phyloP scores from a whole-genome alignment of 2,329 filamentous ascomycete species.

The Rhynchosporium secalis region DNA sequence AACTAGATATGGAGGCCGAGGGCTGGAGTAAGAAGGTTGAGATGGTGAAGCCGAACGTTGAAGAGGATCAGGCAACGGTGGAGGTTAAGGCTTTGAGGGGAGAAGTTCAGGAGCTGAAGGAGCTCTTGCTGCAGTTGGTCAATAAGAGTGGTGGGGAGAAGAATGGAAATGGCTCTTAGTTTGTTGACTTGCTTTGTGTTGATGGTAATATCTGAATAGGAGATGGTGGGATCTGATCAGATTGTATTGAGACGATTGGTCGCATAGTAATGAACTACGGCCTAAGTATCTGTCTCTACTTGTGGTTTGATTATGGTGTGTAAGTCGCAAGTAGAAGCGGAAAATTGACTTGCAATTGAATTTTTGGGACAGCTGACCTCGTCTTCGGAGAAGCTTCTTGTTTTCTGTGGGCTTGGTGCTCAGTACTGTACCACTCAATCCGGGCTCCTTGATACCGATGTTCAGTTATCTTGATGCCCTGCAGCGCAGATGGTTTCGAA shows the following conservation, averaged over 20 bases:
- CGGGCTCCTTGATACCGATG: no score
- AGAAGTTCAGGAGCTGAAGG: slow-evolving; percentile 60
- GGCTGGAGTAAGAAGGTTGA: slow-evolving; percentile 83
- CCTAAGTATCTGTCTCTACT: not conserved
- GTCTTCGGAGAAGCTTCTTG: not conserved
- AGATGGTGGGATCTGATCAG: not conserved
- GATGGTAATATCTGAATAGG: not conserved
- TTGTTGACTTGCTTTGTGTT: not conserved
- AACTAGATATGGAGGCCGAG: slow-evolving; percentile 77
- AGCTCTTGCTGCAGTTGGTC: slow-evolving; percentile 28
- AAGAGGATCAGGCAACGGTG: slow-evolving; percentile 72
- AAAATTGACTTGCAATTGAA: not conserved
- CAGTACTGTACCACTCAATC: no score
- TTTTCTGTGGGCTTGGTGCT: not conserved
- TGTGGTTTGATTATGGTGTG: not conserved
- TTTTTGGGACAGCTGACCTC: not conserved
- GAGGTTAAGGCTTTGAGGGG: slow-evolving; percentile 62
- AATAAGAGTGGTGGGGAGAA: slow-evolving; percentile 10
- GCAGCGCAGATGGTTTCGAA: no score
- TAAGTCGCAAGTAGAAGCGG: not conserved
- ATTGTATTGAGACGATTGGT: not conserved
- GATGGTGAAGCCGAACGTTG: slow-evolving; percentile 76
- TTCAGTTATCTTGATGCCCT: no score
- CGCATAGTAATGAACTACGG: not conserved
- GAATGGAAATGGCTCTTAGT: slow-evolving; percentile 4